phyloP scores from a whole-genome alignment of 2,329 filamentous ascomycete species.

The Lasiodiplodia gonubiensis region DNA sequence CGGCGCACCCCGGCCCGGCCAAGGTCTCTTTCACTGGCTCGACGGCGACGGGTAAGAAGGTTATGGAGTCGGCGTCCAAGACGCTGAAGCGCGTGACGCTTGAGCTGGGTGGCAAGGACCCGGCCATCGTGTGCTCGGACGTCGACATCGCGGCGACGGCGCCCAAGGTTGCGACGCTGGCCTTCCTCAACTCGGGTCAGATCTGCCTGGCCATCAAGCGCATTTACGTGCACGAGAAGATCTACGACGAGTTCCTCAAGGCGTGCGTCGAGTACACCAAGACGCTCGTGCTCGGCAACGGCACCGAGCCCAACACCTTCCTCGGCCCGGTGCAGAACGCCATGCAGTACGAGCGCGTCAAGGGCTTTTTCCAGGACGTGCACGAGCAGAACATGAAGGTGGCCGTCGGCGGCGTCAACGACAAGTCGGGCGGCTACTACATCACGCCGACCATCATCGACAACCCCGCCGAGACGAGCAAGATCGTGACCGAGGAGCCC shows the following conservation, averaged over 20 bases:
- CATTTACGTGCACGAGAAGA: constrained; percentile 65
- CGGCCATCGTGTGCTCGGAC: constrained; percentile 64
- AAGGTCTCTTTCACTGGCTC: constrained; percentile 71
- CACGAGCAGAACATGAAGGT: constrained; percentile 61
- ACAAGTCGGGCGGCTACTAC: constrained; percentile 58
- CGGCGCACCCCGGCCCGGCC: constrained; percentile 62
- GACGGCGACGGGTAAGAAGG: constrained; percentile 63
- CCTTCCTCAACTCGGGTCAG: constrained; percentile 60
- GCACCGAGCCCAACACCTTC: constrained; percentile 51
- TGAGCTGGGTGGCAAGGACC: constrained; percentile 68
- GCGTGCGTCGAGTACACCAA: constrained; percentile 55
- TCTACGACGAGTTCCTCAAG: constrained; percentile 62
- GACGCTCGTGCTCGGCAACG: constrained; percentile 45
- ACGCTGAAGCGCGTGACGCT: constrained; percentile 66
- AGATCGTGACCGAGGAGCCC: constrained; percentile 64
- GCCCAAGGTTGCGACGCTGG: constrained; percentile 51
- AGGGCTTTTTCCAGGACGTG: constrained; percentile 62
- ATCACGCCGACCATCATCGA: constrained; percentile 65
- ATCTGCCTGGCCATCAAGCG: constrained; percentile 54
- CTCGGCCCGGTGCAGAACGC: constrained; percentile 68
- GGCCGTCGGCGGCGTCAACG: constrained; percentile 55
- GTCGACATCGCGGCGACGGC: constrained; percentile 51
- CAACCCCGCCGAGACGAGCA: constrained; percentile 61
- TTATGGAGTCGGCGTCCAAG: constrained; percentile 60
- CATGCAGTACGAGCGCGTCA: constrained; percentile 68